Percentiles rank a stretch among this genome's conserved stretches.
Evolutionary conservation across 257 asterid species (phyloP).

Genomic region (Parsonsia alboflavescens): DNA sequence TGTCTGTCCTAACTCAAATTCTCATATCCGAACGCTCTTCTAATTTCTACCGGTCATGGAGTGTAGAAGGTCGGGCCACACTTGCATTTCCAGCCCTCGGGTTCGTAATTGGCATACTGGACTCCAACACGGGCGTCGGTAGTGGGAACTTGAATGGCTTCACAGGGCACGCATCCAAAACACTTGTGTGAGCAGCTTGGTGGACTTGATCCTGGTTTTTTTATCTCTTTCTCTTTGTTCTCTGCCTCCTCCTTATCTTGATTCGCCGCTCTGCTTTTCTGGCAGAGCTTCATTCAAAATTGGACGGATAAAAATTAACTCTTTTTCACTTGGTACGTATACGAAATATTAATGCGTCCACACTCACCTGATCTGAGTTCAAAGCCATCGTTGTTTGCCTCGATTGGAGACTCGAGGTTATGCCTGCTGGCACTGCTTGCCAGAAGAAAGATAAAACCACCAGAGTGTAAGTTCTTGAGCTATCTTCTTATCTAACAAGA

Average conservation of each 20-base stretch:
- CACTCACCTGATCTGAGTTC: conserved; percentile 30
- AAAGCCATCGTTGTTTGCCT: conserved; percentile 8
- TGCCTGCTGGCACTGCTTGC: conserved; percentile 12
- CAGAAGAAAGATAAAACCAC: not conserved
- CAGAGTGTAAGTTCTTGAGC: not conserved
- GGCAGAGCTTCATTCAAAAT: not conserved
- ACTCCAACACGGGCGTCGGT: conserved; percentile 11
- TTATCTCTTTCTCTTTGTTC: conserved; percentile 26
- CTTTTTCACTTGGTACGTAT: not conserved
- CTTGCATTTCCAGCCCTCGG: conserved; percentile 98
- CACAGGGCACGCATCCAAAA: conserved; percentile 84
- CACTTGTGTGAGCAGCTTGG: conserved; percentile 85
- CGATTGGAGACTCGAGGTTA: conserved; percentile 5
- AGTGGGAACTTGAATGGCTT: conserved; percentile 76
- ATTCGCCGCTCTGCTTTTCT: conserved; percentile 1
- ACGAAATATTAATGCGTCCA: too few relatives aligned
- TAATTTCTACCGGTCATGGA: conserved; percentile 31
- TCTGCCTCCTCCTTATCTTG: not conserved
- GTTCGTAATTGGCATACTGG: conserved; percentile 80
- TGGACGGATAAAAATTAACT: not conserved
- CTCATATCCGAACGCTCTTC: too few relatives aligned
- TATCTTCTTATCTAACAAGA: too few relatives aligned
- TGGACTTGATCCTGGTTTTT: conserved; percentile 65
- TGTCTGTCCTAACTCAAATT: too few relatives aligned
- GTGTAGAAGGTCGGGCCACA: conserved; percentile 69